These are phyloP conservation scores for Diaporthe helianthi DNA, from an alignment of 2,329 filamentous ascomycete genomes.

Conservation along the genomic window DNA sequence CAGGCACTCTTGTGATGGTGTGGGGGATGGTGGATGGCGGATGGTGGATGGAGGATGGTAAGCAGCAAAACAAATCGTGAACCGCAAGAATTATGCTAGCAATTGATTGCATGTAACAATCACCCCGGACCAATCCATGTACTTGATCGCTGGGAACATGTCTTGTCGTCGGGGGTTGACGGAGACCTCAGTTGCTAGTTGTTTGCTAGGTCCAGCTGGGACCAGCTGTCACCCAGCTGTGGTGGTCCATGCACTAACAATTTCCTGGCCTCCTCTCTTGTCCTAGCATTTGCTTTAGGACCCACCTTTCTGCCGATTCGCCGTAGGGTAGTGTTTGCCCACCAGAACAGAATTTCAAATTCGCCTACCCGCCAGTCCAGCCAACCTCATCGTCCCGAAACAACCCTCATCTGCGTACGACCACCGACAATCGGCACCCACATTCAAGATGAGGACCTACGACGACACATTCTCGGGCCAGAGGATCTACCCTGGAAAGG, in stretches of 20 bases:
- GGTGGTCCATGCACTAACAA: slow-evolving; percentile 12
- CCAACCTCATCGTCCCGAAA: slow-evolving; percentile 34
- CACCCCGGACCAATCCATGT: no score
- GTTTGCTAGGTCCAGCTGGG: not conserved
- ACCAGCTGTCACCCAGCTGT: slow-evolving; percentile 1
- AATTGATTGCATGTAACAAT: not conserved
- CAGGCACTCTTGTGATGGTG: not conserved
- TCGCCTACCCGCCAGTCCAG: slow-evolving; percentile 27
- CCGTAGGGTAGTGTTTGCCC: slow-evolving; percentile 28
- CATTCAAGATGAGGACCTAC: slow-evolving; percentile 69
- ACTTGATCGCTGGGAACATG: no score
- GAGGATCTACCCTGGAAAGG: slow-evolving; percentile 74
- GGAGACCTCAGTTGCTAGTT: no score
- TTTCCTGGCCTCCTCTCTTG: not conserved
- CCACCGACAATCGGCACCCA: slow-evolving; percentile 47
- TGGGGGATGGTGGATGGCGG: not conserved
- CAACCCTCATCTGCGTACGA: slow-evolving; percentile 41
- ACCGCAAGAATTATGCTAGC: not conserved
- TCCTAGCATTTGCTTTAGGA: not conserved
- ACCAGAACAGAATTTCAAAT: slow-evolving; percentile 36
- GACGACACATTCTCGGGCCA: slow-evolving; percentile 71
- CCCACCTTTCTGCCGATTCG: slow-evolving; percentile 2
- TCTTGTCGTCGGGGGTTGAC: not conserved
- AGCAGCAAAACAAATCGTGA: not conserved
- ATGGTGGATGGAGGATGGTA: not conserved